These are phyloP conservation scores for Heracleum sosnowskyi DNA, from an alignment of 129 eudicot species.

Conservation along the genomic window DNA sequence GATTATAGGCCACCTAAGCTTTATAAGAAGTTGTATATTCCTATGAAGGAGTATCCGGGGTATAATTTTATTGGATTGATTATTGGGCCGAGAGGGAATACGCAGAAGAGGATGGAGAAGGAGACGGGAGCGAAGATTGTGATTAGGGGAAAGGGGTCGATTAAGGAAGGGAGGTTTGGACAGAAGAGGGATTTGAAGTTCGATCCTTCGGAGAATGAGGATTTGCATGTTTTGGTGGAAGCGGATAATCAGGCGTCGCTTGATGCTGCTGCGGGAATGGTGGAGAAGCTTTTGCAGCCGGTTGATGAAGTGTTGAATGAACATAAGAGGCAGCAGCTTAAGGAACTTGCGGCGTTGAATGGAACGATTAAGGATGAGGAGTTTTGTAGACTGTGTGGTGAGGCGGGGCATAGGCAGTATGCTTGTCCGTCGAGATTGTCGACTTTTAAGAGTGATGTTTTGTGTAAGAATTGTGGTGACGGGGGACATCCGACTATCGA, in stretches of 20 bases:
- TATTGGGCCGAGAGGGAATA: conserved; percentile 91
- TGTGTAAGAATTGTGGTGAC: conserved; percentile 93
- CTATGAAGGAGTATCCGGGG: conserved; percentile 87
- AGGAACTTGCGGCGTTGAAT: conserved; percentile 89
- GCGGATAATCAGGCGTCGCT: conserved; percentile 78
- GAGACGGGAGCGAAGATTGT: conserved; percentile 94
- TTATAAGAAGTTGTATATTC: conserved; percentile 75
- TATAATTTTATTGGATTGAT: conserved; percentile 86
- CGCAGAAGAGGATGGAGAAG: conserved; percentile 91
- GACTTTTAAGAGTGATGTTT: conserved; percentile 87
- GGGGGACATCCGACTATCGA: conserved; percentile 96
- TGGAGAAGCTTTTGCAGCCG: conserved; percentile 88
- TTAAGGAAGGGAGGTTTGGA: conserved; percentile 76
- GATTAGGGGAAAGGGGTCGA: conserved; percentile 77
- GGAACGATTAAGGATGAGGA: conserved; percentile 93
- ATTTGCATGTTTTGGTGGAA: conserved; percentile 82
- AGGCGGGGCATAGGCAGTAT: conserved; percentile 81
- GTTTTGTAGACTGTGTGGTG: conserved; percentile 85
- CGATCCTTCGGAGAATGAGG: conserved; percentile 84
- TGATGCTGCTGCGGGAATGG: conserved; percentile 93
- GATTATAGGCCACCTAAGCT: conserved; percentile 92
- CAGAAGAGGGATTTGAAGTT: conserved; percentile 70
- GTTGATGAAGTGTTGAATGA: conserved; percentile 89
- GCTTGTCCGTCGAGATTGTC: conserved; percentile 72
- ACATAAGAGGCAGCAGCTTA: conserved; percentile 84